phyloP scores from a whole-genome alignment of 2,329 filamentous ascomycete species.

The Trichoderma lentiforme region DNA sequence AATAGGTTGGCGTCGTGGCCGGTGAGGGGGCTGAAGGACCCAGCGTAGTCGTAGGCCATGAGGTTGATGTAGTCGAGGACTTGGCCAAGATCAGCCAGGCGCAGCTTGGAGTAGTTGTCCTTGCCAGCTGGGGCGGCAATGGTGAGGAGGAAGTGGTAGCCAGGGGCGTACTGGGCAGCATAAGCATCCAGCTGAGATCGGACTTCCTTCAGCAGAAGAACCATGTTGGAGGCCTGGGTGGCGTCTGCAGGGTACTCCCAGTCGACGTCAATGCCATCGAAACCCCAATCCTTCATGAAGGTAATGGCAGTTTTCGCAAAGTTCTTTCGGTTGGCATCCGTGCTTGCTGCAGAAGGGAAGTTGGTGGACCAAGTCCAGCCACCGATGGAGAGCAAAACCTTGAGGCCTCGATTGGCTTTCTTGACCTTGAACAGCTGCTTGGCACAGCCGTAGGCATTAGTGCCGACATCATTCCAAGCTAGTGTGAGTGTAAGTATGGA shows the following conservation, averaged over 20 bases:
- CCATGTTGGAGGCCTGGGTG: slow-evolving; percentile 42
- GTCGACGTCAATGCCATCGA: slow-evolving; percentile 47
- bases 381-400: slow-evolving; percentile 75
- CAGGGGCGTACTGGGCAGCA: slow-evolving; percentile 40
- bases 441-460: slow-evolving; percentile 74
- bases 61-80: slow-evolving; percentile 58
- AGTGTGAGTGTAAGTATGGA: slow-evolving; percentile 3
- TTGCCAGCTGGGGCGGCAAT: slow-evolving; percentile 52
- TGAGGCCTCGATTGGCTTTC: slow-evolving; percentile 72
- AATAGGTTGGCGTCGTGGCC: slow-evolving; percentile 74
- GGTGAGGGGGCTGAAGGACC: slow-evolving; percentile 62
- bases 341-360: slow-evolving; percentile 66
- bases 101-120: slow-evolving; percentile 46
- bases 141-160: slow-evolving; percentile 53
- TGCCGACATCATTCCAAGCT: slow-evolving; percentile 60
- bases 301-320: slow-evolving; percentile 70
- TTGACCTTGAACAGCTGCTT: slow-evolving; percentile 80
- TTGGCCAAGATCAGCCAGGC: slow-evolving; percentile 45
- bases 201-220: slow-evolving; percentile 43
- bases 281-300: slow-evolving; percentile 70
- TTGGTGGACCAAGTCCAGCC: slow-evolving; percentile 82
- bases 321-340: slow-evolving; percentile 54
- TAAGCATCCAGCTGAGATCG: slow-evolving; percentile 49
- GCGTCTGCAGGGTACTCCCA: slow-evolving; percentile 40
- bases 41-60: slow-evolving; percentile 77